Conservation (phyloP, 192 early-diverging fungal genomes). For the Coemansia sp. region DNA sequence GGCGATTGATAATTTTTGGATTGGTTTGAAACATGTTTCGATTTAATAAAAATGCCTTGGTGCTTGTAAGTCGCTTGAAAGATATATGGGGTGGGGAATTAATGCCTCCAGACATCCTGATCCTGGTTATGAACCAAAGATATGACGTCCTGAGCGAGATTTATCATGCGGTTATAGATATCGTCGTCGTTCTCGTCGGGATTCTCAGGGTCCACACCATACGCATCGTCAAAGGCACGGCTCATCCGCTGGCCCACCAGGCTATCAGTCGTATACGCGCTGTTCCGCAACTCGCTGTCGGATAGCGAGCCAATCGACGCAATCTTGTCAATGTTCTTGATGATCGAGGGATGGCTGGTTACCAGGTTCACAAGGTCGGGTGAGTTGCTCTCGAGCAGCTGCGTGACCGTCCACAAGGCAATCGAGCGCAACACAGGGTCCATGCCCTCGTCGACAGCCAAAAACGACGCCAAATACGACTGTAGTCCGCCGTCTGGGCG, state of each 20-base stretch:
- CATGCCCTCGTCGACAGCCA: constrained; percentile 58
- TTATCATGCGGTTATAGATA: constrained; percentile 46
- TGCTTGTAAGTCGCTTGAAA: no score
- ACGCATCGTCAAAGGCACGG: constrained; percentile 30
- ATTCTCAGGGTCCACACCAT: constrained; percentile 21
- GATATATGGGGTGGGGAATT: no score
- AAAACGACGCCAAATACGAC: constrained; percentile 68
- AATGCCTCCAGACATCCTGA: constrained; percentile 19
- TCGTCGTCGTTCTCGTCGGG: constrained; percentile 39
- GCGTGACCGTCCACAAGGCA: constrained; percentile 82
- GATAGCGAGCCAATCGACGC: constrained; percentile 23
- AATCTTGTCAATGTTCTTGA: constrained; percentile 47
- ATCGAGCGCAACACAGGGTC: constrained; percentile 78
- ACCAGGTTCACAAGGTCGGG: constrained; percentile 48
- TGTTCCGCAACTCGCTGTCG: constrained; percentile 26
- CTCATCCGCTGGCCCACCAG: constrained; percentile 30
- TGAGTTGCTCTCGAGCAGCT: constrained; percentile 65
- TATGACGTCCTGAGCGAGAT: constrained; percentile 43
- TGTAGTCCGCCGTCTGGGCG: constrained; percentile 65
- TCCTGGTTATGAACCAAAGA: constrained; percentile 34
- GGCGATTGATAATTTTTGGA: no score
- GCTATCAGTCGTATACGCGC: constrained; percentile 31
- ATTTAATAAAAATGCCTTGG: no score
- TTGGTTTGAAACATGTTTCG: no score
- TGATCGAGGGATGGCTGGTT: constrained; percentile 47